These are phyloP conservation scores for Aspergillus eucalypticola DNA, from an alignment of 2,329 filamentous ascomycete species.

Conservation along the genomic window DNA sequence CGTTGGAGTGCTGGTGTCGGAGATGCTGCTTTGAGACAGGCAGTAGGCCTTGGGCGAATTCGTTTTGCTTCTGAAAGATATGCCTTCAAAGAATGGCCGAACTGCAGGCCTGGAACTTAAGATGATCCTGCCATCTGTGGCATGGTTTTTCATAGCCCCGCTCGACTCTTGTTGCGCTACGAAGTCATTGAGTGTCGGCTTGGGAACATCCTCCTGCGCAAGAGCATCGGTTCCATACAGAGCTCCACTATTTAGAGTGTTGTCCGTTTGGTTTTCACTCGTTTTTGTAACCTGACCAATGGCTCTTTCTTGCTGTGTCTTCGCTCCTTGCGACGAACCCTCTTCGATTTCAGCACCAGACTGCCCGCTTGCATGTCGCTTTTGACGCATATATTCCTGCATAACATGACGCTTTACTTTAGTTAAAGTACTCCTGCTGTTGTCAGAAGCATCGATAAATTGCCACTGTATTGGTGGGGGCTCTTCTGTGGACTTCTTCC, in stretches of 20 bases:
- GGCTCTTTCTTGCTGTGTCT: constrained; percentile 13
- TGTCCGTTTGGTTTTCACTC: neutral
- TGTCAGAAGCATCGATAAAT: constrained; percentile 44
- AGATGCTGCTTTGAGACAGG: constrained; percentile 11
- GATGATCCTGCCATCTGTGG: neutral
- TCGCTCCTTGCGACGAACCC: constrained; percentile 13
- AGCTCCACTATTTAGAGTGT: neutral
- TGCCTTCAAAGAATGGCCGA: neutral
- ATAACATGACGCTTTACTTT: constrained; percentile 48
- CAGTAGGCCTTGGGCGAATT: constrained; percentile 2
- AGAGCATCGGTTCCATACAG: neutral
- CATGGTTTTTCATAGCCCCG: neutral
- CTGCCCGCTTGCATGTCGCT: constrained; percentile 26
- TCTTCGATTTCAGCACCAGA: neutral
- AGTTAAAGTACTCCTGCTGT: constrained; percentile 39
- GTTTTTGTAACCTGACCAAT: neutral
- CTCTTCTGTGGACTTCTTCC: constrained; percentile 10
- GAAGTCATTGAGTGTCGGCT: neutral
- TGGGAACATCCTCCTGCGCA: neutral
- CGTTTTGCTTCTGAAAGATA: neutral
- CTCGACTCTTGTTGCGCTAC: neutral
- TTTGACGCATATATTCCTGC: constrained; percentile 46
- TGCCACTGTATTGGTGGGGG: constrained; percentile 34
- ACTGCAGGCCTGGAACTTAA: neutral
- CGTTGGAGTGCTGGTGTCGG: constrained; percentile 15